Percentiles rank a stretch among this genome's conserved stretches.
Evolutionary conservation across 345 rosid species (phyloP).

Genomic region (Rhodomyrtus tomentosa): DNA sequence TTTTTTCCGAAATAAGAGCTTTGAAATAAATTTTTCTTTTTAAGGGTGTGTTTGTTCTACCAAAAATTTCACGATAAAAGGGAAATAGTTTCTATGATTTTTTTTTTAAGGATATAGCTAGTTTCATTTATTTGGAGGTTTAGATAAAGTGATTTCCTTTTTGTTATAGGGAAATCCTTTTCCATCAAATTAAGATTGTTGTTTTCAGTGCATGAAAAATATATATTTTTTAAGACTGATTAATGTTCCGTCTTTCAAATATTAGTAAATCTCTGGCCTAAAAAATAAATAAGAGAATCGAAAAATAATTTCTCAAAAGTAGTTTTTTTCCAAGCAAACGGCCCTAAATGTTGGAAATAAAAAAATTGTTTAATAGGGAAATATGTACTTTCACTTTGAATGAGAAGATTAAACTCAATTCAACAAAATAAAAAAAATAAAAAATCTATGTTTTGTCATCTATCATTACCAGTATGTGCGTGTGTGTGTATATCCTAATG

Average conservation of each 20-base stretch:
- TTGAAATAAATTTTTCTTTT: no score
- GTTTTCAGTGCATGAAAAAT: not conserved
- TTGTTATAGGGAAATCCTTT: not conserved
- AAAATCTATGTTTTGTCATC: not conserved
- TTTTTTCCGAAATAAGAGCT: no score
- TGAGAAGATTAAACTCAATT: not conserved
- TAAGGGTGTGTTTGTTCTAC: not conserved
- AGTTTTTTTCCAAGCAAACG: not conserved
- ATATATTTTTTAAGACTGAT: no score
- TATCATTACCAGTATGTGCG: not conserved
- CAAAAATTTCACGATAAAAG: fast-evolving
- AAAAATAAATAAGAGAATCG: no score
- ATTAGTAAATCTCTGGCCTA: fast-evolving
- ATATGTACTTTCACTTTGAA: not conserved
- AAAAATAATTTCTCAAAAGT: not conserved
- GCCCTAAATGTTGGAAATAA: no score
- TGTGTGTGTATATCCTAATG: not conserved
- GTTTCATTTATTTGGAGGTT: no score
- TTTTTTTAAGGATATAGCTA: no score
- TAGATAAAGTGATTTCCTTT: not conserved
- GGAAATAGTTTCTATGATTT: no score
- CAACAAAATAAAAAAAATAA: not conserved
- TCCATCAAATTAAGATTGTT: not conserved
- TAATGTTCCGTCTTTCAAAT: not conserved
- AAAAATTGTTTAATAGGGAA: not conserved